Base-by-base conservation (phyloP, 352 stramenopile species). In the Globisporangium spinosum region DNA sequence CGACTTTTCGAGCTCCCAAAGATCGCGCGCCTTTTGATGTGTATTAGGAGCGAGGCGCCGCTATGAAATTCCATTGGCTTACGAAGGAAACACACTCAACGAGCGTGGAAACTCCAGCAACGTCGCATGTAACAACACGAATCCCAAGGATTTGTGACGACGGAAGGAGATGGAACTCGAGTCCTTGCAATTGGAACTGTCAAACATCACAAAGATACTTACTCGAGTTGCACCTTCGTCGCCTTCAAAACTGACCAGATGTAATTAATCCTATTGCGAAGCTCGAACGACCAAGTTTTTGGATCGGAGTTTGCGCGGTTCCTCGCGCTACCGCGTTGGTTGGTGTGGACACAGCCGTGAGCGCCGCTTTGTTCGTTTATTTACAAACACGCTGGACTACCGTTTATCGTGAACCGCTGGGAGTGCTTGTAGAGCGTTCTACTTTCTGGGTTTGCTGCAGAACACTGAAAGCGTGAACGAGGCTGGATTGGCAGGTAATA, bases 1-100 rank as follows among this genome's bases (percentile, higher is more conserved):
- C 55, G 55, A 60, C 55, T 20, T 43, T 60, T 60, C 55, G 55
- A 60, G 55, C 17, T 60, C 55, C 55, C 2, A 23, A 60, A 60
- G 55, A 60, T 60, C 55, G 55, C 55, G 55, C 55, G 27, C 17
- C 55, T 45, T n/a, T 60, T 60, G 29, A 27, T 20, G 35, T 25
- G 27, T 29, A 60, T 45, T 45, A 45, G 27, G n/a, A 7, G 4
- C 4, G 32, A 25, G 47, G 5, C 10, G 53, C 12, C 15, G 53
- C 53, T 6, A 25, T 59, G 54, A 32, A 43, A 59, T 40, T 8
- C 12, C 54, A 59, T 59, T 59, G 15, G 54, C 54, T 22, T 22
- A 3, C 3, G 40, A 49, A 17, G 15, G 40, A 22, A 40, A 20
- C 23, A 1, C 23, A 35, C 32, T 5, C 43, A n/a, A n/a, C 7